Percentiles rank a stretch among this genome's conserved stretches.
phyloP scores from a whole-genome alignment of 1,139 yeast genomes.

The Spencermartinsiella ligniputridi region DNA sequence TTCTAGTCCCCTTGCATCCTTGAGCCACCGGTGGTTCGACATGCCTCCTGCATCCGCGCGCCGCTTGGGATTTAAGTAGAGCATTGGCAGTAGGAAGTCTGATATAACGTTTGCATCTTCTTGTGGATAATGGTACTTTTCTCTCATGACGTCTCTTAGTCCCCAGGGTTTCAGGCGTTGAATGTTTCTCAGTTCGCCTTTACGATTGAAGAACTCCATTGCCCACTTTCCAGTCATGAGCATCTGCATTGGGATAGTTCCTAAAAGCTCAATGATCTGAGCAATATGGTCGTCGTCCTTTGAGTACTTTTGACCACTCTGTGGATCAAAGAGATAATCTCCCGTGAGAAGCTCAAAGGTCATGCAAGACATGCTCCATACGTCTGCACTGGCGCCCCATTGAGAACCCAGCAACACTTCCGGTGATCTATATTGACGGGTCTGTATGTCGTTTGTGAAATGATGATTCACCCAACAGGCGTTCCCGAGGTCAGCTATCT shows the following conservation, averaged over 20 bases:
- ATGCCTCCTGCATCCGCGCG: slow-evolving; percentile 82
- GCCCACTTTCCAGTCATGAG: slow-evolving; percentile 52
- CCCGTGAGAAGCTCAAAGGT: slow-evolving; percentile 79
- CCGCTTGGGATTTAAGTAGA: slow-evolving; percentile 58
- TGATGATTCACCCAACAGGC: slow-evolving; percentile 74
- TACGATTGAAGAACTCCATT: slow-evolving; percentile 49
- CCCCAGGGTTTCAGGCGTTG: slow-evolving; percentile 66
- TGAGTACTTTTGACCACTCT: slow-evolving; percentile 53
- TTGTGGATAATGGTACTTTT: slow-evolving; percentile 63
- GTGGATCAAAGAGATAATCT: slow-evolving; percentile 81
- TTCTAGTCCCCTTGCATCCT: slow-evolving; percentile 57
- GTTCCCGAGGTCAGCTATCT: slow-evolving; percentile 82
- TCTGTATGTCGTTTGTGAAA: slow-evolving; percentile 80
- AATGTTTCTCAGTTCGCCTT: slow-evolving; percentile 53
- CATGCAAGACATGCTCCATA: slow-evolving; percentile 83
- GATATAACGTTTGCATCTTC: slow-evolving; percentile 53
- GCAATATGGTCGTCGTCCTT: slow-evolving; percentile 87
- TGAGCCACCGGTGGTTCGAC: slow-evolving; percentile 75
- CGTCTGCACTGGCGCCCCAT: slow-evolving; percentile 84
- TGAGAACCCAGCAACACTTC: slow-evolving; percentile 63
- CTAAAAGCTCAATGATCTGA: slow-evolving; percentile 71
- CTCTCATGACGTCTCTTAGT: slow-evolving; percentile 58
- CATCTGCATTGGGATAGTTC: slow-evolving; percentile 52
- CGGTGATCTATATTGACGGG: slow-evolving; percentile 81
- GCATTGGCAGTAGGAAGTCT: slow-evolving; percentile 69